These are phyloP conservation scores for Teratosphaeria zuluensis DNA, from an alignment of 2,329 filamentous ascomycete genomes.

Conservation along the genomic window DNA sequence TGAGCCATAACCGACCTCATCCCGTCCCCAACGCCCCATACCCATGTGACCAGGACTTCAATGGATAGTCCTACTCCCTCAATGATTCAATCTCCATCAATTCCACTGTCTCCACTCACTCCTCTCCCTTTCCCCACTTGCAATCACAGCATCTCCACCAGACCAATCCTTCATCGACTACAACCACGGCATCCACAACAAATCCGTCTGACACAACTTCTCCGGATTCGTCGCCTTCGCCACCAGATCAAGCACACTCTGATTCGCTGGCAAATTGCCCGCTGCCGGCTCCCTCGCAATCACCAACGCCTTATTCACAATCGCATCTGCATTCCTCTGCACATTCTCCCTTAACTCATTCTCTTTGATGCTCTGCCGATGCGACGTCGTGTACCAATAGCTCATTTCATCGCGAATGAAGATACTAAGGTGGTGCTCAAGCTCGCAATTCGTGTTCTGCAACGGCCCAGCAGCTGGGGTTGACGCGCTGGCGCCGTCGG, in stretches of 20 bases:
- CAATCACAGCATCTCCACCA: not conserved
- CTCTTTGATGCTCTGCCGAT: constrained; percentile 55
- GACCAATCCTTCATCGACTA: constrained; percentile 37
- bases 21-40: not conserved
- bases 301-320: constrained; percentile 81
- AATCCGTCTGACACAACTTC: constrained; percentile 78
- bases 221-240: constrained; percentile 87
- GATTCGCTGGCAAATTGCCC: constrained; percentile 76
- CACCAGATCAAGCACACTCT: constrained; percentile 92
- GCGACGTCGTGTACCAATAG: constrained; percentile 82
- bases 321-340: constrained; percentile 75
- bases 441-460: constrained; percentile 43
- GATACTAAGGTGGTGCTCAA: constrained; percentile 89
- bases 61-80: not conserved
- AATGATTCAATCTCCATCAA: too few species aligned
- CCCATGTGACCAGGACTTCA: not conserved
- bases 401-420: constrained; percentile 98
- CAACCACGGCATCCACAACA: constrained; percentile 95
- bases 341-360: constrained; percentile 69
- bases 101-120: not conserved
- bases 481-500: constrained; percentile 12
- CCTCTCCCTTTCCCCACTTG: too few species aligned
- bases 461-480: constrained; percentile 1
- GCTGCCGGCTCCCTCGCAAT: constrained; percentile 62
- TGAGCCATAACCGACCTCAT: not conserved